These are phyloP conservation scores for Penicillium steckii DNA, from an alignment of 495 filamentous ascomycete species.

Conservation along the genomic window DNA sequence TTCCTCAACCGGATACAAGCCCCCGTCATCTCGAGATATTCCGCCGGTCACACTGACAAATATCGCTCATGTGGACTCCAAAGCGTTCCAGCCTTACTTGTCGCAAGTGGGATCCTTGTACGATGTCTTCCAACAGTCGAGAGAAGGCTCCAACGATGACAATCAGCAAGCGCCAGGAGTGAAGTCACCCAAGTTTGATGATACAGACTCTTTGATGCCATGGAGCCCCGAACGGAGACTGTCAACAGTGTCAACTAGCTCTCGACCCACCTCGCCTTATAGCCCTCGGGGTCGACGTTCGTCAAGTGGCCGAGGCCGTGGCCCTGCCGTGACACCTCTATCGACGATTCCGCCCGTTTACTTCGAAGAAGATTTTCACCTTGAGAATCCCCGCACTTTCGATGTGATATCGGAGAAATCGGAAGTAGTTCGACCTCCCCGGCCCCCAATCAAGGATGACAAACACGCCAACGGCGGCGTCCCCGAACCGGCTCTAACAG, in stretches of 20 bases:
- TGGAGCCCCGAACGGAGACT: conserved; percentile 39
- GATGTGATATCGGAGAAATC: conserved; percentile 96
- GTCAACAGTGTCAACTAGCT: conserved; percentile 36
- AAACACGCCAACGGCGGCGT: conserved; percentile 60
- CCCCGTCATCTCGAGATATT: conserved; percentile 89
- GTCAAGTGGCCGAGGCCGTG: conserved; percentile 35
- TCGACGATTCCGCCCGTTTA: conserved; percentile 92
- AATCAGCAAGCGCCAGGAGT: conserved; percentile 26
- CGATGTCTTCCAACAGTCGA: conserved; percentile 77
- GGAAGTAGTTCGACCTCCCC: conserved; percentile 76
- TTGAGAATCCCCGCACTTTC: conserved; percentile 95
- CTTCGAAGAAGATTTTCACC: conserved; percentile 90
- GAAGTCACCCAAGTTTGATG: conserved; percentile 37
- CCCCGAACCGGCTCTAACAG: conserved; percentile 49
- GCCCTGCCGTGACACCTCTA: conserved; percentile 73
- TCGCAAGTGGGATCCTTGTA: conserved; percentile 77
- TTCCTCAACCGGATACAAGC: conserved; percentile 67
- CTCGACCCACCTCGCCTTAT: conserved; percentile 42
- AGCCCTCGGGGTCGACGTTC: conserved; percentile 36
- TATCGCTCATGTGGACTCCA: conserved; percentile 75
- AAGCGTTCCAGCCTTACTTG: conserved; percentile 81
- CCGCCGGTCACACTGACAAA: conserved; percentile 92
- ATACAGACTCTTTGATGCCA: conserved; percentile 35
- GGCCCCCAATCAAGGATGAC: conserved; percentile 52
- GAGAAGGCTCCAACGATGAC: conserved; percentile 61